Conservation (phyloP, 768 basidiomycete species). For the Omphalotus guepiniiformis region DNA sequence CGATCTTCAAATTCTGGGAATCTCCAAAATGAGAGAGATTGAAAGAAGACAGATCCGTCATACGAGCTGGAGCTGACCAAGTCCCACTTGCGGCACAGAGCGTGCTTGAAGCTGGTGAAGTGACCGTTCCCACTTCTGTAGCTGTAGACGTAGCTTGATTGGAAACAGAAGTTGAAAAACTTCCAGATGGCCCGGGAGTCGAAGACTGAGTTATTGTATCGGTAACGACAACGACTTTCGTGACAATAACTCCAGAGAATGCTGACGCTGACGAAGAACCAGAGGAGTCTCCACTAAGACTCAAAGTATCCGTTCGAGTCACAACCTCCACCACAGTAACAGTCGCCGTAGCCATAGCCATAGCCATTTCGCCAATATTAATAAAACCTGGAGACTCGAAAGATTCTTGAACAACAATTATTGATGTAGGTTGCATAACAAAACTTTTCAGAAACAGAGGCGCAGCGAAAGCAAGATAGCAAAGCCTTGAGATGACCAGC, state of each 20-base stretch:
- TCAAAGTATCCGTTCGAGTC: no score
- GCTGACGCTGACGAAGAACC: no score
- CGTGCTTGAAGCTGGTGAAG: background rate
- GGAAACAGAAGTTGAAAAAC: background rate
- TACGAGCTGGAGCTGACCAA: slow-evolving; percentile 51
- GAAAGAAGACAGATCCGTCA: slow-evolving; percentile 59
- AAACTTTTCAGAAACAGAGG: no score
- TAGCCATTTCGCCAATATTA: background rate
- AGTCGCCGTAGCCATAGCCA: background rate
- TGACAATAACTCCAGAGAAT: no score
- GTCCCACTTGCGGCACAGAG: slow-evolving; percentile 16
- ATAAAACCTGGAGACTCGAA: background rate
- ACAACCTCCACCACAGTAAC: no score
- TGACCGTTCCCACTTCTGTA: slow-evolving; percentile 3
- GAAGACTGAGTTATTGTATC: no score
- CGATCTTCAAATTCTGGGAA: slow-evolving; percentile 49
- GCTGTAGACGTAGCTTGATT: background rate
- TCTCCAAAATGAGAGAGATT: slow-evolving; percentile 55
- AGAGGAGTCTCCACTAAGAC: no score
- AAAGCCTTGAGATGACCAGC: background rate
- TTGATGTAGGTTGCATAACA: background rate
- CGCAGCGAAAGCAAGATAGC: background rate
- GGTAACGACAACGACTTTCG: no score
- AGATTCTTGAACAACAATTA: background rate
- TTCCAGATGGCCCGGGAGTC: no score